These are phyloP conservation scores for Lepiota brunneoincarnata DNA, from an alignment of 768 basidiomycete genomes.

Conservation along the genomic window DNA sequence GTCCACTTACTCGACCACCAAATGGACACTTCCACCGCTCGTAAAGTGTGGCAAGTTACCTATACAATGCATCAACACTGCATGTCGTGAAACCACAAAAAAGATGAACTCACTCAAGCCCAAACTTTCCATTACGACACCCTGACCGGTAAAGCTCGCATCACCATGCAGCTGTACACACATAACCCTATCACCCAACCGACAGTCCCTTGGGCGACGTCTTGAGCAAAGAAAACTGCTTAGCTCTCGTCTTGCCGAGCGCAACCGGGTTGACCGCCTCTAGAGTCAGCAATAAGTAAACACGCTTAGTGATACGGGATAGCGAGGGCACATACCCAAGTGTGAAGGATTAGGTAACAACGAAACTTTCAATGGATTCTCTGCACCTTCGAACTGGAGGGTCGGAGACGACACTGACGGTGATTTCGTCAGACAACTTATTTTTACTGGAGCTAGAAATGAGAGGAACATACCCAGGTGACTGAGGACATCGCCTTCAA, in stretches of 20 bases:
- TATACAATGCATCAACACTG: conserved; percentile 21
- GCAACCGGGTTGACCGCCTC: conserved; percentile 90
- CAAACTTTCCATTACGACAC: conserved; percentile 84
- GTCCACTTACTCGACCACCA: conserved; percentile 81
- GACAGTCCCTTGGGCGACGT: conserved; percentile 51
- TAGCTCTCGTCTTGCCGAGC: conserved; percentile 85
- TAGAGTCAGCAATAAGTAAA: conserved; percentile 21
- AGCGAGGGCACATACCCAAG: conserved; percentile 40
- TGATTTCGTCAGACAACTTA: background rate
- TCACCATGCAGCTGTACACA: conserved; percentile 92
- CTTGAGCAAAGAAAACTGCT: conserved; percentile 81
- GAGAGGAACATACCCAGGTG: conserved; percentile 57
- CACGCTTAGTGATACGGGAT: conserved; percentile 4
- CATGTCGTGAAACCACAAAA: background rate
- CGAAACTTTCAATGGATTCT: conserved; percentile 62
- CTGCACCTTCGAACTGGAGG: conserved; percentile 51
- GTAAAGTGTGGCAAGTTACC: conserved; percentile 90
- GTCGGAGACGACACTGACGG: conserved; percentile 60
- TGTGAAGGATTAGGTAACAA: conserved; percentile 82
- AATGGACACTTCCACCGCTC: conserved; percentile 84
- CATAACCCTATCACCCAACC: conserved; percentile 71
- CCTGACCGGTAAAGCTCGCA: conserved; percentile 89
- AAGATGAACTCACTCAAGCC: conserved; percentile 61
- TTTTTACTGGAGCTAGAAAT: background rate
- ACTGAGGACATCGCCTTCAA: conserved; percentile 84